A percentile compares a stretch with the other conserved stretches of the same genome.
Conservation (phyloP, 192 early-diverging fungal species). For the Rhizoclosmatium sp. region DNA sequence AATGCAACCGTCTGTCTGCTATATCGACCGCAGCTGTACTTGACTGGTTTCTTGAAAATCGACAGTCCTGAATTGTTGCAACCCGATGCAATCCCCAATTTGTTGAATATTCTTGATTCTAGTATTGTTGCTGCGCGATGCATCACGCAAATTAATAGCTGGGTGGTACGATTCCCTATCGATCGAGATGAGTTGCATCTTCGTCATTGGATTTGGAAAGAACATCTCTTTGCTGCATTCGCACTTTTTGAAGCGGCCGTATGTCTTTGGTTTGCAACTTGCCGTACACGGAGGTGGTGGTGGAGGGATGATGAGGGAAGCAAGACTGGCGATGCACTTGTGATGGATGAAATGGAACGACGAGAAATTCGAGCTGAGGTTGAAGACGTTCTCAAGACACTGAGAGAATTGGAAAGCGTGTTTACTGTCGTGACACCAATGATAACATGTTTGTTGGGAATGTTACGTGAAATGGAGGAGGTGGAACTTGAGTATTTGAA, state of each 20-base stretch:
- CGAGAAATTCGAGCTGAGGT: not conserved
- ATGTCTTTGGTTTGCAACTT: conserved; percentile 3
- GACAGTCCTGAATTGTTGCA: not conserved
- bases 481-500: not conserved
- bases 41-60: not conserved
- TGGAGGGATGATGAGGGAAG: not conserved
- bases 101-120: not conserved
- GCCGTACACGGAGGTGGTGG: conserved; percentile 1
- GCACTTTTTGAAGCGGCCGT: conserved; percentile 1
- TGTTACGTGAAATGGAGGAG: not conserved
- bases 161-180: not conserved
- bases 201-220: not conserved
- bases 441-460: not conserved
- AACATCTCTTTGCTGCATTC: not conserved
- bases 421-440: not conserved
- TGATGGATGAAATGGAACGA: not conserved
- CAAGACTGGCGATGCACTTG: not conserved
- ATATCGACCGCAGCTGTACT: not conserved
- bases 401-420: not conserved
- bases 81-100: not conserved
- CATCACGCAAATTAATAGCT: not conserved
- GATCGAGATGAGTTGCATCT: not conserved
- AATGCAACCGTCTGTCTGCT: no score
- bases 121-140: not conserved
- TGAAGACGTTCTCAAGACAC: not conserved